phyloP scores from a whole-genome alignment of 352 stramenopile genomes.

The Pythium rhizo-oryzae region DNA sequence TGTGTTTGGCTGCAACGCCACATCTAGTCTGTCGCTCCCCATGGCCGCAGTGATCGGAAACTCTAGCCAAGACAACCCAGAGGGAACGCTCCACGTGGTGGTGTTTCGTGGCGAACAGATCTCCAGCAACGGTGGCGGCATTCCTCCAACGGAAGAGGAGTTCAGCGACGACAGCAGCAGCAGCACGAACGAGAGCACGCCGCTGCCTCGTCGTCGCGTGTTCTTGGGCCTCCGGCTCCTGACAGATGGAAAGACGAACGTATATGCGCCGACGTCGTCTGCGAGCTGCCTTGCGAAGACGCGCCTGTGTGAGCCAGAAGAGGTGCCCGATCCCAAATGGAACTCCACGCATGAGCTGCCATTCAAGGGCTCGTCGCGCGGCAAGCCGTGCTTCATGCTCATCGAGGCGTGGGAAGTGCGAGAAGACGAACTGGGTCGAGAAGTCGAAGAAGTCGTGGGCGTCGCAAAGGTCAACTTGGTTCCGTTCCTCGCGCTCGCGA shows the following conservation, averaged over 20 bases:
- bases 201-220: constrained; percentile 38
- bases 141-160: constrained; percentile 49
- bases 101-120: constrained; percentile 88
- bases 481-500: constrained; percentile 84
- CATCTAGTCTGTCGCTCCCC: constrained; percentile 81
- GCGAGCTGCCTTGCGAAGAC: constrained; percentile 72
- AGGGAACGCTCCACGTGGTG: constrained; percentile 71
- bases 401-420: constrained; percentile 86
- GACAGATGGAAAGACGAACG: constrained; percentile 87
- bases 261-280: constrained; percentile 84
- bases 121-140: constrained; percentile 49
- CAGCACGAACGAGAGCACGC: constrained; percentile 42
- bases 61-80: constrained; percentile 73
- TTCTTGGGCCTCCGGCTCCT: constrained; percentile 77
- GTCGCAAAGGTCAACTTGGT: constrained; percentile 89
- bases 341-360: constrained; percentile 77
- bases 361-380: constrained; percentile 69
- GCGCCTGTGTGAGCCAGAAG: constrained; percentile 50
- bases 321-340: constrained; percentile 74
- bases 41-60: constrained; percentile 86
- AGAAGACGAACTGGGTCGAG: constrained; percentile 34
- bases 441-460: constrained; percentile 73
- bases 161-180: constrained; percentile 53
- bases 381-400: constrained; percentile 87
- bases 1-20: constrained; percentile 88